Conservation (phyloP, 345 rosid genomes). For the Fremontodendron californicum region DNA sequence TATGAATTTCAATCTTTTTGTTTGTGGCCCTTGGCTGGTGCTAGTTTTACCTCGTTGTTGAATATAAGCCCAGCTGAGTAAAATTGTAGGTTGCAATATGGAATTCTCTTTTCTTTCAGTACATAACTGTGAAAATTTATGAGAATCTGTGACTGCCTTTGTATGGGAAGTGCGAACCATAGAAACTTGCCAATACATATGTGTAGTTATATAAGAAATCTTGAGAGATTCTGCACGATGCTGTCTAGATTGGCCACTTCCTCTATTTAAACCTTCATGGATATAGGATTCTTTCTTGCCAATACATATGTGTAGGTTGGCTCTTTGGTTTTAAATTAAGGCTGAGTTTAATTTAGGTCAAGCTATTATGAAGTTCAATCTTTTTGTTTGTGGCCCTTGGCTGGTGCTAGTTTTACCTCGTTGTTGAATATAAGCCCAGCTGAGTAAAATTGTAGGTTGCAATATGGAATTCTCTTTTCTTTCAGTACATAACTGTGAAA, state of each 20-base stretch:
- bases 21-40: neutral
- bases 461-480: neutral
- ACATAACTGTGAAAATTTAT: neutral
- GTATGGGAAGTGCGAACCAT: neutral
- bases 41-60: neutral
- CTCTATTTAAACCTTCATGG: neutral
- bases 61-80: neutral
- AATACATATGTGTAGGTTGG: too few relatives aligned
- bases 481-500: too few relatives aligned
- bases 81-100: neutral
- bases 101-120: neutral
- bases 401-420: neutral
- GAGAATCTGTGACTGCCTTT: neutral
- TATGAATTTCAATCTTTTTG: neutral
- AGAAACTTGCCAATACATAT: neutral
- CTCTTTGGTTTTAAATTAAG: neutral
- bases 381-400: neutral
- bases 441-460: neutral
- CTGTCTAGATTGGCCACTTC: neutral
- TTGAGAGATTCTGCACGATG: slow-evolving; percentile 1
- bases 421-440: neutral
- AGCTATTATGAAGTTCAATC: neutral
- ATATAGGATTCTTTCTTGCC: slow-evolving; percentile 13
- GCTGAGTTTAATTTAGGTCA: neutral
- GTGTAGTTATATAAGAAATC: neutral